Evolutionary conservation across 1,284 basidiomycete genomes (phyloP), one percentile per base, ranked within the genome.

Genomic region (Inonotus obliquus): DNA sequence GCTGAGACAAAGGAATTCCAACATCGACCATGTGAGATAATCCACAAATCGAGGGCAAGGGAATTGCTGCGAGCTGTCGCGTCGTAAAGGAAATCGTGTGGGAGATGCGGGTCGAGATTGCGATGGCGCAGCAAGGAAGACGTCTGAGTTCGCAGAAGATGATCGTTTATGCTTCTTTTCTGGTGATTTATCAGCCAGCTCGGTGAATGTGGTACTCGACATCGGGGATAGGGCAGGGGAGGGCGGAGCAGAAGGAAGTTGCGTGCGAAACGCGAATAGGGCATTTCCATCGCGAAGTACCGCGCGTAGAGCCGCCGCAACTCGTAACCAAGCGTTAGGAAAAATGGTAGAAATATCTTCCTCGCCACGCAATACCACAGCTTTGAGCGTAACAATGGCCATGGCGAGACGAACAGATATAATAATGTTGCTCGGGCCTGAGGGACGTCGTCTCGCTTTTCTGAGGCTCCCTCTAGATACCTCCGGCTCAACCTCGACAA

Each of bases 21-120:
- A 75, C 29, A 86, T 69, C 0, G 87, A 90, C 89, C 89, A 92
- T 29, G 87, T 76, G 38, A 85, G 76, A 69, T 90, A 91, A 70
- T 93, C 91, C 3, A 90, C 76, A 38, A 86, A 73, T 32, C 86
- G 77, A 2, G 86, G 86, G 25, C 32, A 57, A 27, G 60, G 60
- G 29, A 57, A 32, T 13, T 45, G 35, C 38, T 56, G 53, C 70
- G 71, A 54, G 67, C 72, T 69, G 61, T 69, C 29, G 57, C 23
- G 66, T 62, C 38, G 65, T 61, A 39, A 60, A 63, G 59, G 52
- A 44, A 57, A 38, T 63, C 66, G 66, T 54, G 62, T 35, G 21
- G 55, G 70, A 53, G 73, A 67, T 37, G 66, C 61, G 38, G 51
- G 49, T 38, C 35, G 69, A 75, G 35, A 70, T 71, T 35, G 14